Conservation (phyloP, 768 basidiomycete species). For the Boletus rufocinnamomeus region DNA sequence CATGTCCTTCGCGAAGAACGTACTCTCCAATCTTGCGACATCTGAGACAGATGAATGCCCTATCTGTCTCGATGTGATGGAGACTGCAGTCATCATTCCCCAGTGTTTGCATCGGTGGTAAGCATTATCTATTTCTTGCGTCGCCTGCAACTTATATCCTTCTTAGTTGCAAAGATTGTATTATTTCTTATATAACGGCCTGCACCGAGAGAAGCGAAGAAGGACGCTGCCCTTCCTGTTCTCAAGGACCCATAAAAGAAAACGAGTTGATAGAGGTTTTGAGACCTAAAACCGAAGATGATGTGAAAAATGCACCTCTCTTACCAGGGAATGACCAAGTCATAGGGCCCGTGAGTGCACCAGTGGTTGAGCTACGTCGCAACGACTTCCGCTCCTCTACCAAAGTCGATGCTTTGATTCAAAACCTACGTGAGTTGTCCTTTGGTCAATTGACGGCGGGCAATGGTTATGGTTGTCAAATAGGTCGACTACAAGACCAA, state of each 20-base stretch:
- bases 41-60: conserved; percentile 70
- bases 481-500: conserved; percentile 65
- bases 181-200: conserved; percentile 67
- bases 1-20: conserved; percentile 59
- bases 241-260: conserved; percentile 64
- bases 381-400: conserved; percentile 91
- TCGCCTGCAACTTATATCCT: conserved; percentile 1
- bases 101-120: conserved; percentile 78
- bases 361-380: conserved; percentile 60
- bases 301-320: not conserved
- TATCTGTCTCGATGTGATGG: conserved; percentile 79
- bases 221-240: conserved; percentile 80
- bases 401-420: conserved; percentile 82
- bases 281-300: conserved; percentile 28
- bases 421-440: conserved; percentile 60
- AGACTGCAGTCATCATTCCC: conserved; percentile 68
- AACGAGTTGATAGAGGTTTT: conserved; percentile 66
- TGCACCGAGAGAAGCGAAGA: conserved; percentile 71
- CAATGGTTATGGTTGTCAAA: conserved; percentile 5
- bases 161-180: conserved; percentile 86
- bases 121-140: conserved; percentile 1
- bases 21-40: conserved; percentile 57
- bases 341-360: conserved; percentile 29
- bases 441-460: not conserved
- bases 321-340: conserved; percentile 18